These are phyloP conservation scores for Lyophyllum shimeji DNA, from an alignment of 768 basidiomycete species.

Conservation along the genomic window DNA sequence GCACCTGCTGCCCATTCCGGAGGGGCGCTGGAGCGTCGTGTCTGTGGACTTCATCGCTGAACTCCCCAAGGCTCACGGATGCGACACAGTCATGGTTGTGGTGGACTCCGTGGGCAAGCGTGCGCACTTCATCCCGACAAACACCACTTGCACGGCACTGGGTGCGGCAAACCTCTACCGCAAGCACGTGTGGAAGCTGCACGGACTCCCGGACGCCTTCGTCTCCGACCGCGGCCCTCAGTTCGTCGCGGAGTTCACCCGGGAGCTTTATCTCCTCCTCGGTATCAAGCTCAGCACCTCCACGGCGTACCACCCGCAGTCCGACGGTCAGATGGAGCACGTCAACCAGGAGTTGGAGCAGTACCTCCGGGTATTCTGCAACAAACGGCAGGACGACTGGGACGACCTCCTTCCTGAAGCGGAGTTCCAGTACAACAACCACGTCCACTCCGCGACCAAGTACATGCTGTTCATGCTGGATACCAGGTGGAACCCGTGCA, in stretches of 20 bases:
- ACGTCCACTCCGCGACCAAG: conserved; percentile 7
- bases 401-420: neutral
- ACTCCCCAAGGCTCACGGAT: neutral
- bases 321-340: conserved; percentile 6
- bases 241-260: conserved; percentile 2
- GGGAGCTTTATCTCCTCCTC: neutral
- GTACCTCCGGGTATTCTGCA: conserved; percentile 1
- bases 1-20: neutral
- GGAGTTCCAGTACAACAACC: conserved; percentile 12
- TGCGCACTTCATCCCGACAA: neutral
- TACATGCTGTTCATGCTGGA: conserved; percentile 14
- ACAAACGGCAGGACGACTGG: conserved; percentile 2
- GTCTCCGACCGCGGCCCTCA: conserved; percentile 6
- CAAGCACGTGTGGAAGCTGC: conserved; percentile 4
- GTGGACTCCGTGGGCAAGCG: neutral
- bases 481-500: conserved; percentile 9
- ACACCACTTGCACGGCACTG: neutral
- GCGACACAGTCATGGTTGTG: conserved; percentile 4
- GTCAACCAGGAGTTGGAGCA: conserved; percentile 11
- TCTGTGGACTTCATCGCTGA: conserved; percentile 1
- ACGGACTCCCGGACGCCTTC: neutral
- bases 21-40: neutral
- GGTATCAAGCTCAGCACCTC: neutral
- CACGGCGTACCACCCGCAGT: conserved; percentile 2
- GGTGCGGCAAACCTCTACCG: conserved; percentile 1